Percentiles rank a stretch among this genome's conserved stretches.
phyloP scores from a whole-genome alignment of 139 green algal species.

The Chlamydomonas sphaeroides region DNA sequence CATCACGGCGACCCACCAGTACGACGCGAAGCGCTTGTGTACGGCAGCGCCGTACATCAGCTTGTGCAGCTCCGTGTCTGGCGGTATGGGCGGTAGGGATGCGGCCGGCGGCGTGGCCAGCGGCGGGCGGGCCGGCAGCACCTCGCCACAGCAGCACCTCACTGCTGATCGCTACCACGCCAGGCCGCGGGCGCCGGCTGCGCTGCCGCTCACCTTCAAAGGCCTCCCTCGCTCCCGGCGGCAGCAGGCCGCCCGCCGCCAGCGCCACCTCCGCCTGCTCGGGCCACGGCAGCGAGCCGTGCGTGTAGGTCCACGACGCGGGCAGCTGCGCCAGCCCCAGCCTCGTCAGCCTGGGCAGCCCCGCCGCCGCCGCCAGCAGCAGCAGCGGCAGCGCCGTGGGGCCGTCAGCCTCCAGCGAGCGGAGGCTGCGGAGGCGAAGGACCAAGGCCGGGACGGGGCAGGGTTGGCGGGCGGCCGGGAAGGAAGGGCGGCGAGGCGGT shows the following conservation, averaged over 20 bases:
- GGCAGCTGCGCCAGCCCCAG: conserved; percentile 22
- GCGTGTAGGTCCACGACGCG: conserved; percentile 12
- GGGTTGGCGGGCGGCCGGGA: neutral
- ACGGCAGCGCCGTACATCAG: conserved; percentile 25
- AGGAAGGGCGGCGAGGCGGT: neutral
- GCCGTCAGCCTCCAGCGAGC: neutral
- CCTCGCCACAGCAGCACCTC: neutral
- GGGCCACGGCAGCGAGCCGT: neutral
- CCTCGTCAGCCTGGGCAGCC: neutral
- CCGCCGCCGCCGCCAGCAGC: conserved; percentile 13
- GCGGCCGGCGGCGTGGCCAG: too few relatives aligned
- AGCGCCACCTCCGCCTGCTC: neutral
- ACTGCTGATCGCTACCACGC: neutral
- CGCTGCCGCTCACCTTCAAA: neutral
- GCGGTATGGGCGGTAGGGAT: neutral
- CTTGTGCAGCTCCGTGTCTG: conserved; percentile 6
- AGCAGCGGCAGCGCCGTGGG: conserved; percentile 11
- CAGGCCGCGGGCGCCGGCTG: too few relatives aligned
- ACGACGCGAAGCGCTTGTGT: conserved; percentile 4
- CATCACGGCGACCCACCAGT: neutral
- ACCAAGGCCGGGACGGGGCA: neutral
- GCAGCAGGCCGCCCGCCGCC: neutral
- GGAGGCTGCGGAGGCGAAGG: conserved; percentile 1
- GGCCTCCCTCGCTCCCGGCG: too few relatives aligned
- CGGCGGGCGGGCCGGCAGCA: too few relatives aligned